These are phyloP conservation scores for Pichia membranifaciens DNA, from an alignment of 805 yeast species.

Conservation along the genomic window DNA sequence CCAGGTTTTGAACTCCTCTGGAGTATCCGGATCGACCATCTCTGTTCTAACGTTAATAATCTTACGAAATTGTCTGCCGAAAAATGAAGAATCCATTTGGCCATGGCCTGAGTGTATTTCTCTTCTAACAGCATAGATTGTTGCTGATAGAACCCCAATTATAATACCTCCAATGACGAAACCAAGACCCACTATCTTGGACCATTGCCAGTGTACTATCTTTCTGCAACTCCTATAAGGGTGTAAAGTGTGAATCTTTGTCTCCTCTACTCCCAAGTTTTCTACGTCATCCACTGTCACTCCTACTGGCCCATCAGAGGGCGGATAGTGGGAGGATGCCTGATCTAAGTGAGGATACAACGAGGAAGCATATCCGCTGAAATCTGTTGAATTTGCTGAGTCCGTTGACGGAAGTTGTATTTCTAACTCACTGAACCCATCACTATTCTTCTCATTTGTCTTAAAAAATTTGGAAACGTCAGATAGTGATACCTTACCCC, in stretches of 20 bases:
- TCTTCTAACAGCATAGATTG: slow-evolving; percentile 1
- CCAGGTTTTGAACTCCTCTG: slow-evolving; percentile 39
- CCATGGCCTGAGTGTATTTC: not conserved
- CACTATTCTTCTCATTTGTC: not conserved
- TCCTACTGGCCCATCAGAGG: not conserved
- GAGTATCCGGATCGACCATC: slow-evolving; percentile 76
- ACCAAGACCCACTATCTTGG: slow-evolving; percentile 4
- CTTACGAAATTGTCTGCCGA: not conserved
- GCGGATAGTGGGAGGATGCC: not conserved
- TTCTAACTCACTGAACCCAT: not conserved
- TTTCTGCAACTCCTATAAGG: not conserved
- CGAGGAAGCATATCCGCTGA: not conserved
- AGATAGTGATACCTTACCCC: not conserved
- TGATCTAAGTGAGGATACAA: not conserved
- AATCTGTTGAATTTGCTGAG: not conserved
- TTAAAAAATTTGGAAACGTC: slow-evolving; percentile 3
- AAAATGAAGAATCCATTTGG: not conserved
- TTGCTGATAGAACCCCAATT: not conserved
- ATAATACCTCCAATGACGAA: slow-evolving; percentile 5
- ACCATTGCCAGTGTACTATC: slow-evolving; percentile 7
- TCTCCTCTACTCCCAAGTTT: not conserved
- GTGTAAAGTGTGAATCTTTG: no score
- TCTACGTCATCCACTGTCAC: not conserved
- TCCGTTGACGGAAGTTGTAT: not conserved
- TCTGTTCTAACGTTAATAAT: slow-evolving; percentile 39